Evolutionary conservation across 345 rosid species (phyloP).

Genomic region (Clarkia xantiana): DNA sequence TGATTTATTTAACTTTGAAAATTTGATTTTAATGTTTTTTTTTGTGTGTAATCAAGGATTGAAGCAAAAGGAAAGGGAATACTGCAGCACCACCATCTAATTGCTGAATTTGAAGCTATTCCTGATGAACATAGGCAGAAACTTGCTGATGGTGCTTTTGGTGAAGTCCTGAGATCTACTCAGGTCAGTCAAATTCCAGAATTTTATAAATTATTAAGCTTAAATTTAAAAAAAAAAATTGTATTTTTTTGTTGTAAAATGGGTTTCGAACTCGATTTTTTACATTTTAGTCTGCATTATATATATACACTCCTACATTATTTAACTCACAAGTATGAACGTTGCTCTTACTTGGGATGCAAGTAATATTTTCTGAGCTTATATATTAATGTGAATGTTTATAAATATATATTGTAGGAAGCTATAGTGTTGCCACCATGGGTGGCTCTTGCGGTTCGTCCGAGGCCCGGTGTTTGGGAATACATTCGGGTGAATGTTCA

Average conservation of each 20-base stretch:
- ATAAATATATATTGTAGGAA: slow-evolving; percentile 36
- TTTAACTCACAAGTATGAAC: no score
- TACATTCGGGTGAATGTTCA: slow-evolving; percentile 30
- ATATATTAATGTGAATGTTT: background rate
- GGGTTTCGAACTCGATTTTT: no score
- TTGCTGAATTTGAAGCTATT: slow-evolving; percentile 61
- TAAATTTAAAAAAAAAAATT: no score
- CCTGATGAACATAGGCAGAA: slow-evolving; percentile 40
- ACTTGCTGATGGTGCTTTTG: slow-evolving; percentile 44
- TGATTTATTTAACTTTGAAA: background rate
- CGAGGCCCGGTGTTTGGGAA: slow-evolving; percentile 27
- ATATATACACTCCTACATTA: no score
- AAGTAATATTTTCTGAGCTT: background rate
- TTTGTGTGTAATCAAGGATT: slow-evolving; percentile 36
- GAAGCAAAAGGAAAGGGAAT: slow-evolving; percentile 77
- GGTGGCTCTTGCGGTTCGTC: slow-evolving; percentile 22
- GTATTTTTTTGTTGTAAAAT: no score
- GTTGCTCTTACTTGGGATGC: no score
- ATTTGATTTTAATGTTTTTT: background rate
- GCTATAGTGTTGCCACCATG: slow-evolving; percentile 23
- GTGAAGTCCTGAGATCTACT: slow-evolving; percentile 46
- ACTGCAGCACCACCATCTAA: slow-evolving; percentile 57
- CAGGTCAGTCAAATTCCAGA: slow-evolving; percentile 30
- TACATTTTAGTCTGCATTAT: no score
- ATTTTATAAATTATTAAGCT: no score